phyloP scores from a whole-genome alignment of 73 alveolate species.

The Durusdinium trenchii region DNA sequence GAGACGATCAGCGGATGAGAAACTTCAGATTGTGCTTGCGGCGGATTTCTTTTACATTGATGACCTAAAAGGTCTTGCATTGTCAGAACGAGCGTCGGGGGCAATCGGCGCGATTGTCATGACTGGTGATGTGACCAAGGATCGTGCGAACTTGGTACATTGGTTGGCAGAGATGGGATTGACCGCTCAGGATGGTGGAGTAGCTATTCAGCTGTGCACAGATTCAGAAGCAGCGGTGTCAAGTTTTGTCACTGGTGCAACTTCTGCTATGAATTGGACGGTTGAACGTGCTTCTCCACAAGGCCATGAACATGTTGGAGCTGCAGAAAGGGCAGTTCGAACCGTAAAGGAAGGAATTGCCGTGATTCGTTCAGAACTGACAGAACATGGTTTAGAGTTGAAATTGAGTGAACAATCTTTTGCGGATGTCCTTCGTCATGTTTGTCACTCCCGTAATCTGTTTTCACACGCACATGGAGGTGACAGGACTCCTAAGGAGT shows the following conservation, averaged over 20 bases:
- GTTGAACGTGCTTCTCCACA: background rate
- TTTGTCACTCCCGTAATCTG: background rate
- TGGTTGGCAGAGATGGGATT: background rate
- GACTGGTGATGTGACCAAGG: background rate
- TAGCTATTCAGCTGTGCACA: background rate
- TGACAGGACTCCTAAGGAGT: background rate
- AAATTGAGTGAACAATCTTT: background rate
- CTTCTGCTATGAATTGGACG: background rate
- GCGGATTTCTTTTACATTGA: background rate
- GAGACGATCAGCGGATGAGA: background rate
- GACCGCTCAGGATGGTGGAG: background rate
- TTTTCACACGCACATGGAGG: background rate
- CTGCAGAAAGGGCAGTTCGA: background rate
- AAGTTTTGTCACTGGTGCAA: background rate
- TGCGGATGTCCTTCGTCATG: background rate
- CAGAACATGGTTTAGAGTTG: background rate
- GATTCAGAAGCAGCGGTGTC: background rate
- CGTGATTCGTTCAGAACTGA: background rate
- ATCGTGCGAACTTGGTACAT: background rate
- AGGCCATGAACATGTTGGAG: background rate
- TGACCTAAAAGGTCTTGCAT: background rate
- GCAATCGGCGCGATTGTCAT: background rate
- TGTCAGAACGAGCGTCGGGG: background rate
- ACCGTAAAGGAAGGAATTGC: background rate
- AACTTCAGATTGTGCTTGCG: background rate